A percentile compares a stretch with the other conserved stretches of the same genome.
These are phyloP conservation scores for Hordeum marinum DNA, from an alignment of 176 grass and related monocot species.

Conservation along the genomic window DNA sequence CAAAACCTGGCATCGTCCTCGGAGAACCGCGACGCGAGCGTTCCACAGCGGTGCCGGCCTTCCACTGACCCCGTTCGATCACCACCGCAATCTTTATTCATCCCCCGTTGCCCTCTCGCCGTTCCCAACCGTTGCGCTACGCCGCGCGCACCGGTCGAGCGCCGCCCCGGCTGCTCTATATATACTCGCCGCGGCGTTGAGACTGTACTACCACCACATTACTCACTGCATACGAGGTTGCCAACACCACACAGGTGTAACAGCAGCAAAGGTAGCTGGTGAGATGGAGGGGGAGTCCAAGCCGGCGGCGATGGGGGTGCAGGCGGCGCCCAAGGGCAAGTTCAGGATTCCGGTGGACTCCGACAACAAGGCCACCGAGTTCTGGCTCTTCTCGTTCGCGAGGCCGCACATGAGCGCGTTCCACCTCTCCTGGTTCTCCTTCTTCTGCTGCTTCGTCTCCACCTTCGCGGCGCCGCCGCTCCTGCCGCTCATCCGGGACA, in stretches of 20 bases:
- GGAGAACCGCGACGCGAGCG: background rate
- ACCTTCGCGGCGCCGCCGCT: conserved; percentile 88
- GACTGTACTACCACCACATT: background rate
- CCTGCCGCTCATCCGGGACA: conserved; percentile 80
- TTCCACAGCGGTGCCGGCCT: conserved; percentile 31
- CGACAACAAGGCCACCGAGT: conserved; percentile 86
- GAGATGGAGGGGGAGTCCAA: conserved; percentile 11
- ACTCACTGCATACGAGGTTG: background rate
- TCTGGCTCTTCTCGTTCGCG: conserved; percentile 83
- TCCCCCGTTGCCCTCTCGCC: conserved; percentile 24
- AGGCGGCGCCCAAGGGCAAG: conserved; percentile 22
- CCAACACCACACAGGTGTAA: background rate
- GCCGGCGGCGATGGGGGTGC: conserved; percentile 29
- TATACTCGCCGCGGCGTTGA: background rate
- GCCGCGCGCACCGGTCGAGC: background rate
- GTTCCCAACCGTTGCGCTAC: conserved; percentile 7
- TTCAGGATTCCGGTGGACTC: conserved; percentile 89
- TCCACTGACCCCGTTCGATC: conserved; percentile 3
- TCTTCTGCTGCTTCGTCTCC: conserved; percentile 96
- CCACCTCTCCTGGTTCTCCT: conserved; percentile 97
- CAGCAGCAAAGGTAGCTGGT: background rate
- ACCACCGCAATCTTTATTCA: conserved; percentile 21
- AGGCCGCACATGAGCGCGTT: conserved; percentile 88
- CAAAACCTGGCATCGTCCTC: background rate
- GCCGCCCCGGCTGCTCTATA: conserved; percentile 14